Conservation (phyloP, 176 grass and related monocot species). For the Aegilops umbellulata region DNA sequence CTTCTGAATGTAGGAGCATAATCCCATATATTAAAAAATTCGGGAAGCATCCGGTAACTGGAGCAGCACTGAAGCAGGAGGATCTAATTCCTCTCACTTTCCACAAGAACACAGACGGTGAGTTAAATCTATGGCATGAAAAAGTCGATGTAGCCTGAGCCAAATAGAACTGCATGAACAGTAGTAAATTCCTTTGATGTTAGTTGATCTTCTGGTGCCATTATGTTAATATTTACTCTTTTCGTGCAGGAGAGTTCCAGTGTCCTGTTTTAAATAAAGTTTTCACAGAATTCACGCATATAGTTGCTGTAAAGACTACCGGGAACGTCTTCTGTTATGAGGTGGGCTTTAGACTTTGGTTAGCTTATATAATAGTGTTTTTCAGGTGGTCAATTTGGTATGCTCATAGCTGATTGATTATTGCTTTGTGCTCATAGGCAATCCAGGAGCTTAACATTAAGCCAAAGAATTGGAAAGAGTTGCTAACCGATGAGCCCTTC, state of each 20-base stretch:
- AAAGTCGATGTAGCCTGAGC: background rate
- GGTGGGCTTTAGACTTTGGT: slow-evolving; percentile 27
- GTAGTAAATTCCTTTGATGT: background rate
- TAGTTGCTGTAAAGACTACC: slow-evolving; percentile 99
- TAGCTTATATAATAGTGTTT: background rate
- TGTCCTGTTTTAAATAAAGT: slow-evolving; percentile 97
- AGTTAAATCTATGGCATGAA: slow-evolving; percentile 12
- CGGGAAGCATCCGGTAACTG: slow-evolving; percentile 80
- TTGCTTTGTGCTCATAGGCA: slow-evolving; percentile 48
- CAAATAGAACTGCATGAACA: slow-evolving; percentile 1
- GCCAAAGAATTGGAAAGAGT: slow-evolving; percentile 93
- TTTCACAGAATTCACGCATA: slow-evolving; percentile 94
- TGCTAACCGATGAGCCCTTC: slow-evolving; percentile 93
- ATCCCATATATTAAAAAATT: slow-evolving; percentile 92
- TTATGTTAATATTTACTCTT: slow-evolving; percentile 1
- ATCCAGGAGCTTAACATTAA: slow-evolving; percentile 96
- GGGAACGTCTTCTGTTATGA: slow-evolving; percentile 99
- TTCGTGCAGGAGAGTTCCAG: slow-evolving; percentile 77
- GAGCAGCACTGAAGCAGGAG: slow-evolving; percentile 68
- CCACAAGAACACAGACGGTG: slow-evolving; percentile 96
- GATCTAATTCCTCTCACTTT: slow-evolving; percentile 86
- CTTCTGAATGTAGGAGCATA: slow-evolving; percentile 71
- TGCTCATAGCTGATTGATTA: slow-evolving; percentile 11
- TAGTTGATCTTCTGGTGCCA: background rate
- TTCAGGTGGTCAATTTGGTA: slow-evolving; percentile 1